Evolutionary conservation across 2,329 filamentous ascomycete species (phyloP), one percentile per base, ranked within the genome.

Genomic region (Bertia moriformis): DNA sequence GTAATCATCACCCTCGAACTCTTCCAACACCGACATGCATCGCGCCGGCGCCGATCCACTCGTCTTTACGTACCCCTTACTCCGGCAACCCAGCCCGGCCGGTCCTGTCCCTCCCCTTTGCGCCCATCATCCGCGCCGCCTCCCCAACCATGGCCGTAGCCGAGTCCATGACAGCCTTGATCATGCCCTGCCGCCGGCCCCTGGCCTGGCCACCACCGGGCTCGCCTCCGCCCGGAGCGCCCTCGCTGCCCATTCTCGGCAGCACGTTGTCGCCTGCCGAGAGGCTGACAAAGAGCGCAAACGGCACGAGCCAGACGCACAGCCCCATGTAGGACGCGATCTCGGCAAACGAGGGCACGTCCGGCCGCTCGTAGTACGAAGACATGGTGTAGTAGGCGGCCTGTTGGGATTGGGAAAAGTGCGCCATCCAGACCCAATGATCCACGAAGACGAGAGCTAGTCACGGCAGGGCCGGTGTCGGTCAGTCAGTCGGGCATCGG

Each of bases 261-360:
- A 98, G 63, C 3, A 96, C 85, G 53, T 96, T 96, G 54, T 98
- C 91, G 40, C 87, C 86, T 0, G 91, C 91, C 14, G 85, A 93
- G 32, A 98, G 61, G 51, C 84, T 93, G 38, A 98, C 89, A 53
- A 98, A 98, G 13, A 98, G 69, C 14, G 88, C 78, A 54, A 98
- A 98, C 0, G 91, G 91, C 1, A 96, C 84, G 1, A 98, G 69
- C 91, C 91, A 98, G 0, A 98, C 88, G 51, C 88, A 94, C 2
- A 98, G 66, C 0, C 91, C 91, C 53, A 98, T 98, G 60, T 91
- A 98, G 0, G 85, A 89, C 0, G 91, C 87, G 35, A 96, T 91
- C 62, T 96, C 86, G 14, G 85, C 88, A 57, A 98, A 98, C 27
- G 73, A 80, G 0, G 91, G 91, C 35, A 86, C 55, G 39, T 75